A percentile compares a stretch with the other conserved stretches of the same genome.
These are phyloP conservation scores for Zymoseptoria ardabiliae DNA, from an alignment of 2,329 filamentous ascomycete genomes.

Conservation along the genomic window DNA sequence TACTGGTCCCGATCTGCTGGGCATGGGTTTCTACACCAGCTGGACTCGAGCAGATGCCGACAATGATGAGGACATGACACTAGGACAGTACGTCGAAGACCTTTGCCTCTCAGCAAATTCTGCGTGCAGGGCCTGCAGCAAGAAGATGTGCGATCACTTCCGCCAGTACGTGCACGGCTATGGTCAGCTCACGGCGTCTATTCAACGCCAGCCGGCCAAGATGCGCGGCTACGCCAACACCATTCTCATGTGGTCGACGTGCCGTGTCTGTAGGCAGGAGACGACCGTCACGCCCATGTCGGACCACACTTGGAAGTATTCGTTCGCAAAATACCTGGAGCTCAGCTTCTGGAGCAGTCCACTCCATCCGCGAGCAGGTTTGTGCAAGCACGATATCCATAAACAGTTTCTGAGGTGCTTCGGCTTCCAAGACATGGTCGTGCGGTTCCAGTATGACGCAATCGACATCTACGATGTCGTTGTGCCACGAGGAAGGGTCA, in stretches of 20 bases:
- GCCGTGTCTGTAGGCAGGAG: conserved; percentile 84
- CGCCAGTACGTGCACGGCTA: conserved; percentile 95
- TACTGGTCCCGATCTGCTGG: conserved; percentile 80
- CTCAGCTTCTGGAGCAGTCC: conserved; percentile 91
- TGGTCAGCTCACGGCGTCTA: conserved; percentile 83
- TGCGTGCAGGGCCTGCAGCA: conserved; percentile 77
- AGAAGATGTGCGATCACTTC: conserved; percentile 85
- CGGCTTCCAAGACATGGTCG: conserved; percentile 73
- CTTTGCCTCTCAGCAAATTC: conserved; percentile 68
- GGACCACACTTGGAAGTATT: conserved; percentile 92
- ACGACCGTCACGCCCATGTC: conserved; percentile 89
- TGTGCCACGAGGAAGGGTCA: conserved; percentile 80
- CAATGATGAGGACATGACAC: conserved; percentile 75
- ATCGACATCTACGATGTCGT: conserved; percentile 92
- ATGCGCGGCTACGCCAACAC: conserved; percentile 60
- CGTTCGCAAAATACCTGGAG: conserved; percentile 97
- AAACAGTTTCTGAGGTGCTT: conserved; percentile 91
- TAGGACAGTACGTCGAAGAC: conserved; percentile 93
- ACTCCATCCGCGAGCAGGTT: conserved; percentile 62
- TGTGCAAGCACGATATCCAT: conserved; percentile 88
- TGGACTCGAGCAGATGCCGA: conserved; percentile 67
- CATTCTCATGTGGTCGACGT: conserved; percentile 97
- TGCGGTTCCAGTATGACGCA: conserved; percentile 85
- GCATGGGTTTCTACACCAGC: conserved; percentile 79
- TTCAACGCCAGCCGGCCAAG: conserved; percentile 65